Evolutionary conservation across 1,284 basidiomycete species (phyloP).

Genomic region (Sanghuangporus baumii): DNA sequence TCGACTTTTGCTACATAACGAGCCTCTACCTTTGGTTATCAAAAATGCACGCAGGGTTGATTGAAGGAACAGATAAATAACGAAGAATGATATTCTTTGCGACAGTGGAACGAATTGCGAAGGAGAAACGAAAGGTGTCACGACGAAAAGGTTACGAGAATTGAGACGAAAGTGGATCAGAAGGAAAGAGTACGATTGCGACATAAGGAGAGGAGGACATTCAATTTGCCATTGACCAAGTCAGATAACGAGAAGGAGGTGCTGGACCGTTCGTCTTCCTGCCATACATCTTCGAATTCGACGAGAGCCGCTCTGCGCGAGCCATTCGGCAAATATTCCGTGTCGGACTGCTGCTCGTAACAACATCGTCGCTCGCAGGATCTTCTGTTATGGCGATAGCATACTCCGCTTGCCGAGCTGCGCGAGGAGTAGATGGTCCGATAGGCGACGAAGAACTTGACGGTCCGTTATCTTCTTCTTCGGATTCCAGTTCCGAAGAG

Average conservation of each 20-base stretch:
- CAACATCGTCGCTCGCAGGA: constrained; percentile 9
- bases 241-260: background rate
- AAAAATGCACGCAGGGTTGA: background rate
- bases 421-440: constrained; percentile 13
- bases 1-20: background rate
- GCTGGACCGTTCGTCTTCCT: background rate
- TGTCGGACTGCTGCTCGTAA: constrained; percentile 9
- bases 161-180: background rate
- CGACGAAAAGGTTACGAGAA: background rate
- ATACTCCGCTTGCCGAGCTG: background rate
- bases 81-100: background rate
- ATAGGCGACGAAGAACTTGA: constrained; percentile 13
- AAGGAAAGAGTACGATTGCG: background rate
- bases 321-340: constrained; percentile 5
- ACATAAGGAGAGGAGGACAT: background rate
- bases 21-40: background rate
- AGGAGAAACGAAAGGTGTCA: background rate
- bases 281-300: background rate
- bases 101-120: no score
- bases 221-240: background rate
- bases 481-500: constrained; percentile 13
- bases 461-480: constrained; percentile 7
- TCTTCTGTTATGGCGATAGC: background rate
- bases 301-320: background rate
- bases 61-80: background rate